Base-by-base conservation (phyloP, 2,329 filamentous ascomycete genomes). In the Hortaea werneckii region DNA sequence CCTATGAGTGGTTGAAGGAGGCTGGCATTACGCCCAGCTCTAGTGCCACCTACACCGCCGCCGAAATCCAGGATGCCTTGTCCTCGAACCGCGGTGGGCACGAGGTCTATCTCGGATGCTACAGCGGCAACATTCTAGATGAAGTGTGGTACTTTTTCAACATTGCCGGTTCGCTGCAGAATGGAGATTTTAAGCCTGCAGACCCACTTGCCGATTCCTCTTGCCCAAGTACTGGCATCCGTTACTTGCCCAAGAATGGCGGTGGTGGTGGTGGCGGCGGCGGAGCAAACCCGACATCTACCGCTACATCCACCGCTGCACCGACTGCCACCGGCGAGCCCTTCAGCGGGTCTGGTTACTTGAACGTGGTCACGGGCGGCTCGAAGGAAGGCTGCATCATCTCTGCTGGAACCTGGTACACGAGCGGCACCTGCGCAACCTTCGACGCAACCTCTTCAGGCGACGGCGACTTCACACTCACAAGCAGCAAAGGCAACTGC, bases 121-220 rank as follows among this genome's bases (percentile, higher is more conserved):
- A 63, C 5, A 67, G 61, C 37, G 67, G 67, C 34, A 13, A 30
- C 39, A 61, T 63, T 4, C 58, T 80, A 38, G 73, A 77, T 45
- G 68, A 79, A 54, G 70, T 74, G 40, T 80, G 74, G 72, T 79
- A 80, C 58, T 79, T 83, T 58, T 85, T 77, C 69, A 78, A 83
- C 49, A 69, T 79, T 32, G 66, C 65, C 28, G 78, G 77, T 6
- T 78, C 75, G 20, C 62, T 82, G 1, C 75, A 82, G 57, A 71
- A 69, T 2, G 83, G 80, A 30, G 62, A 73, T 2, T 86, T 83
- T 56, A 70, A 79, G 27, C 64, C 80, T 10, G 63, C 75, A 2
- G 68, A 74, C 37, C 40, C 44, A 4, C 76, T 80, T 35, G 72
- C 73, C 9, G 70, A 72, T 7, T 75, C 72, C 41, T 79, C 79